Conservation (phyloP, 768 basidiomycete species). For the Termitomyces sp. region DNA sequence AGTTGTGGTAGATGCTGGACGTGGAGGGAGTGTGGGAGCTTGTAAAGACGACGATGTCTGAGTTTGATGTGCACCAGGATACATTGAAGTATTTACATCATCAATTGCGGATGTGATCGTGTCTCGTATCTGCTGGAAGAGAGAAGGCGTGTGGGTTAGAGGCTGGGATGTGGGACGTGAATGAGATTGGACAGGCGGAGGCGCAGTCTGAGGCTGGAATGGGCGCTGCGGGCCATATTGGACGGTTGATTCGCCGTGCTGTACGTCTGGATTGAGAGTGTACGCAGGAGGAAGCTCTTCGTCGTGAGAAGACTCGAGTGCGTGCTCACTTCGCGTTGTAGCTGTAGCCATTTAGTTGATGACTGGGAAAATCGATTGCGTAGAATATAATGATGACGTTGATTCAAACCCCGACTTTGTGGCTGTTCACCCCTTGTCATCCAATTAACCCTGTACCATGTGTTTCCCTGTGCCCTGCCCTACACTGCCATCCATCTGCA, state of each 20-base stretch:
- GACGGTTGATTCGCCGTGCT: conserved; percentile 55
- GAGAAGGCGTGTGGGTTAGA: neutral
- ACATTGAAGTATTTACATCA: neutral
- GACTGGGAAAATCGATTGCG: too few relatives aligned
- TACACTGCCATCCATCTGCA: too few relatives aligned
- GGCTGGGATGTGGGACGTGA: neutral
- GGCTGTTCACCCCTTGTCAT: too few relatives aligned
- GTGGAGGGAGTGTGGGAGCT: conserved; percentile 15
- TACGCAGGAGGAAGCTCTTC: conserved; percentile 73
- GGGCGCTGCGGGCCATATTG: conserved; percentile 60
- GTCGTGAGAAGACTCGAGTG: too few relatives aligned
- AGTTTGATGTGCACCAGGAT: neutral
- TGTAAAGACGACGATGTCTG: too few relatives aligned
- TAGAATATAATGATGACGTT: neutral
- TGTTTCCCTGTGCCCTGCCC: too few relatives aligned
- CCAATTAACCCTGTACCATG: too few relatives aligned
- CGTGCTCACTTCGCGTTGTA: conserved; percentile 18
- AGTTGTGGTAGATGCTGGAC: conserved; percentile 13
- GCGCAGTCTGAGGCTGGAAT: conserved; percentile 46
- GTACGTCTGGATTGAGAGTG: conserved; percentile 45
- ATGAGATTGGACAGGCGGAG: conserved; percentile 4
- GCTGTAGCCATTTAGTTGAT: neutral
- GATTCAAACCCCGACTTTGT: neutral
- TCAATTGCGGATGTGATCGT: conserved; percentile 2
- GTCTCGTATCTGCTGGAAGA: conserved; percentile 9